Evolutionary conservation across 495 filamentous ascomycete genomes (phyloP), one percentile per base, ranked within the genome.

Genomic region (Penicillium pulvis): DNA sequence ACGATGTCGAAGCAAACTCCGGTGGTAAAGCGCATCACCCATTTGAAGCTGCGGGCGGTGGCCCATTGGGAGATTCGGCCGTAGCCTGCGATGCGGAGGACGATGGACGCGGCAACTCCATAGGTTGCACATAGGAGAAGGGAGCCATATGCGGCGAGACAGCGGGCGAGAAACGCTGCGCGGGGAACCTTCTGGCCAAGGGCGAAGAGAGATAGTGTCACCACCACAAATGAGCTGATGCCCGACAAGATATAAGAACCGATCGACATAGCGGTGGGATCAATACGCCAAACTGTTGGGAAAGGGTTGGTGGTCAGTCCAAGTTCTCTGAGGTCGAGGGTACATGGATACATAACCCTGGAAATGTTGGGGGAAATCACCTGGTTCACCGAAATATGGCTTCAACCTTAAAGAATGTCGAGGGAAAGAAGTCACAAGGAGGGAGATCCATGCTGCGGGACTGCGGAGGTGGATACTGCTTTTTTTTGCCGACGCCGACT

Each of bases 1-100:
- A 87, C 75, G 57, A 97, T 76, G 44, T 86, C 79, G 65, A 97
- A 97, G 28, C 73, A 80, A n/a, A 98, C 79, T 48, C 92, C 92
- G 17, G 91, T 92, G 20, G 83, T 81, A 36, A 80, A 69, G 53
- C 80, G 79, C 90, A 97, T 95, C 50, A 84, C 67, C 74, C 83
- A 90, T 72, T 93, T 92, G 79, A 96, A 96, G 61, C 83, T 78
- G 57, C 92, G 82, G 20, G 80, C 94, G 5, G 85, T 86, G 26
- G 91, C 85, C 90, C 91, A 97, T 79, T 97, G 94, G 41, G 90
- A 85, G 57, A 91, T 82, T 55, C 88, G 85, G 56, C 83, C 84
- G 61, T 87, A 82, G 50, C 91, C 92, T 39, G 86, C 66, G 16
- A 89, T 67, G 35, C 90, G 87, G 35, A 98, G 78, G 43, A 83